Percentiles rank a stretch among this genome's conserved stretches.
phyloP scores from a whole-genome alignment of 2,329 filamentous ascomycete species.

The Penicillium crustosum region DNA sequence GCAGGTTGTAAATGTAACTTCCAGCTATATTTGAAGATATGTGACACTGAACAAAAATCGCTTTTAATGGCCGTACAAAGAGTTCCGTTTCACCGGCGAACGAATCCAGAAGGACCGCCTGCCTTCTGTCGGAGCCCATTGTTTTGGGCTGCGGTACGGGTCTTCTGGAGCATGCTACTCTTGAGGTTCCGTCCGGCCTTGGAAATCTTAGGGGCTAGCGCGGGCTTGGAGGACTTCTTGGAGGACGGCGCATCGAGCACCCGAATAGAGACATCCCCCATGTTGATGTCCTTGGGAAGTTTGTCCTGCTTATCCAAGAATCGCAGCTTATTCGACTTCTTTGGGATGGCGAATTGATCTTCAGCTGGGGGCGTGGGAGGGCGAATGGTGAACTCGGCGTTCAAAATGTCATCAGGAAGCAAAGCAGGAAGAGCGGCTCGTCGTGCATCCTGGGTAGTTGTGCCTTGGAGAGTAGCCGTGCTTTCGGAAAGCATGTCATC shows the following conservation, averaged over 20 bases:
- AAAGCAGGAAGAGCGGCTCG: slow-evolving; percentile 48
- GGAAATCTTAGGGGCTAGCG: slow-evolving; percentile 48
- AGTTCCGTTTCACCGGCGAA: slow-evolving; percentile 31
- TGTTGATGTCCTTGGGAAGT: slow-evolving; percentile 51
- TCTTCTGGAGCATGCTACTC: slow-evolving; percentile 42
- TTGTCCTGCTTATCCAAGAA: slow-evolving; percentile 52
- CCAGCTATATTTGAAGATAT: background rate
- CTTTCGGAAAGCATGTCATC: slow-evolving; percentile 45
- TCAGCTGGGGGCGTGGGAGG: slow-evolving; percentile 48
- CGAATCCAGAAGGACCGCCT: slow-evolving; percentile 39
- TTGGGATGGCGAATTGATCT: slow-evolving; percentile 22
- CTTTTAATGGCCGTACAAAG: background rate
- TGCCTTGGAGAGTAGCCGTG: slow-evolving; percentile 43
- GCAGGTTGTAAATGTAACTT: background rate
- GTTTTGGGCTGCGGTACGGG: slow-evolving; percentile 32
- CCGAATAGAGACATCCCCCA: slow-evolving; percentile 51
- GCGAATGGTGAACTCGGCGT: slow-evolving; percentile 45
- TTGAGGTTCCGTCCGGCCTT: slow-evolving; percentile 39
- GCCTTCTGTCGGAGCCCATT: slow-evolving; percentile 41
- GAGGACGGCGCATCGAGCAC: slow-evolving; percentile 44
- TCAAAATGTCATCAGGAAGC: slow-evolving; percentile 53
- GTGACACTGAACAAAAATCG: background rate
- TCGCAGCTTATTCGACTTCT: slow-evolving; percentile 47
- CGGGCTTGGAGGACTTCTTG: slow-evolving; percentile 39
- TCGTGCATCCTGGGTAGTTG: slow-evolving; percentile 37